These are phyloP conservation scores for Chrysoporthe austroafricana DNA, from an alignment of 2,329 filamentous ascomycete genomes.

Conservation along the genomic window DNA sequence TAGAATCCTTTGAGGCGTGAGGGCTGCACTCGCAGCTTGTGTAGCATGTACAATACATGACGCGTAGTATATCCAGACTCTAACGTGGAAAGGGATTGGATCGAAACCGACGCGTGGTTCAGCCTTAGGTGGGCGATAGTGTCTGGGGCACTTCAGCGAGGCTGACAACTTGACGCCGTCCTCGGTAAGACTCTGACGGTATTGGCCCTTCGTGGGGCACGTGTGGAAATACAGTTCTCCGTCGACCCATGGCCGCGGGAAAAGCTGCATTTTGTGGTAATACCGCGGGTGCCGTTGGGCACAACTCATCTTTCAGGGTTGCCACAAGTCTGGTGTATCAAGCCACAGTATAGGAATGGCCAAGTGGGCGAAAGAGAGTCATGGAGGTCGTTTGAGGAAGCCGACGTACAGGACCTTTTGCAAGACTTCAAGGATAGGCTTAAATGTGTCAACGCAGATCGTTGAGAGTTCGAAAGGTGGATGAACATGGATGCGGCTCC, in stretches of 20 bases:
- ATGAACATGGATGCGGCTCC: conserved; percentile 15
- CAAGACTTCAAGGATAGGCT: not conserved
- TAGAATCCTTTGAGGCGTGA: not conserved
- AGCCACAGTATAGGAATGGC: conserved; percentile 5
- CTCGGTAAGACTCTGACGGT: not conserved
- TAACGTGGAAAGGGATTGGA: not conserved
- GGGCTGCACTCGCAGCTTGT: not conserved
- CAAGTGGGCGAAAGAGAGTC: conserved; percentile 7
- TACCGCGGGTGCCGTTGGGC: conserved; percentile 4
- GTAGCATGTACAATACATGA: not conserved
- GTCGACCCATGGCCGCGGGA: not conserved
- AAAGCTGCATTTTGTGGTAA: not conserved
- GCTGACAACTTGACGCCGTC: not conserved
- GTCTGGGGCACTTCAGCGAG: not conserved
- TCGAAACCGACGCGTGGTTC: not conserved
- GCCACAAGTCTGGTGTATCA: conserved; percentile 12
- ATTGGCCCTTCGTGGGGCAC: not conserved
- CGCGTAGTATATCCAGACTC: not conserved
- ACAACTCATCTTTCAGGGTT: conserved; percentile 3
- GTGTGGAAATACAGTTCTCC: not conserved
- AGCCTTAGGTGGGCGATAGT: not conserved
- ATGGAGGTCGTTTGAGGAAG: not conserved
- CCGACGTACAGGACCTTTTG: conserved; percentile 1
- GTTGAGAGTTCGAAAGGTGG: not conserved
- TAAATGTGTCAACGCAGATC: not conserved